These are phyloP conservation scores for Thermomyces lanuginosus DNA, from an alignment of 2,329 filamentous ascomycete genomes.

Conservation along the genomic window DNA sequence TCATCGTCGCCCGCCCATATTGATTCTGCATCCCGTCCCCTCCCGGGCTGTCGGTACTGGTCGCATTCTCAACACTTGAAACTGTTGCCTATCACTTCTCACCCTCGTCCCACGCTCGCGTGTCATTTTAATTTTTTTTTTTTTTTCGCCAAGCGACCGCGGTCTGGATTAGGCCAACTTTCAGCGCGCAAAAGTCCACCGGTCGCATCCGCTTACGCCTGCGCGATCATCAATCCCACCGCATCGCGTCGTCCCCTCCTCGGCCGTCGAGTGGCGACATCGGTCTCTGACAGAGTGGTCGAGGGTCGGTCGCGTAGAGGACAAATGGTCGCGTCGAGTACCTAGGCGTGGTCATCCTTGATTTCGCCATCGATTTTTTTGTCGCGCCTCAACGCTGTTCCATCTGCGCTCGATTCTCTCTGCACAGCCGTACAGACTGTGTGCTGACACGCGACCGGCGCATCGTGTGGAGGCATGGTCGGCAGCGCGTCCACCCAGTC, in stretches of 20 bases:
- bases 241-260: neutral
- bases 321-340: too few species aligned
- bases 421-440: conserved; percentile 1
- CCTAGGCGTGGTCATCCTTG: neutral
- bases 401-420: neutral
- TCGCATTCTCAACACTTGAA: conserved; percentile 1
- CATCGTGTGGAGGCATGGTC: conserved; percentile 21
- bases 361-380: neutral
- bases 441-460: conserved; percentile 1
- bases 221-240: neutral
- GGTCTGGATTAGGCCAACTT: too few species aligned
- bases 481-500: conserved; percentile 26
- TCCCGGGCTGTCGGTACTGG: conserved; percentile 6
- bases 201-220: conserved; percentile 1
- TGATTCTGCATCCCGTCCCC: conserved; percentile 4
- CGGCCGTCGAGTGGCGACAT: neutral
- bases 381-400: conserved; percentile 1
- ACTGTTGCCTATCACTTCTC: neutral
- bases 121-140: conserved; percentile 1
- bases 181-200: neutral
- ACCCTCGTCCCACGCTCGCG: neutral
- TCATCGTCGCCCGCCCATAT: conserved; percentile 2
- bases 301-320: too few species aligned
- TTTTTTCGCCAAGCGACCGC: neutral
- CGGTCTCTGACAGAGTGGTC: too few species aligned